Base-by-base conservation (phyloP, 306 rosid species). In the Purshia tridentata region DNA sequence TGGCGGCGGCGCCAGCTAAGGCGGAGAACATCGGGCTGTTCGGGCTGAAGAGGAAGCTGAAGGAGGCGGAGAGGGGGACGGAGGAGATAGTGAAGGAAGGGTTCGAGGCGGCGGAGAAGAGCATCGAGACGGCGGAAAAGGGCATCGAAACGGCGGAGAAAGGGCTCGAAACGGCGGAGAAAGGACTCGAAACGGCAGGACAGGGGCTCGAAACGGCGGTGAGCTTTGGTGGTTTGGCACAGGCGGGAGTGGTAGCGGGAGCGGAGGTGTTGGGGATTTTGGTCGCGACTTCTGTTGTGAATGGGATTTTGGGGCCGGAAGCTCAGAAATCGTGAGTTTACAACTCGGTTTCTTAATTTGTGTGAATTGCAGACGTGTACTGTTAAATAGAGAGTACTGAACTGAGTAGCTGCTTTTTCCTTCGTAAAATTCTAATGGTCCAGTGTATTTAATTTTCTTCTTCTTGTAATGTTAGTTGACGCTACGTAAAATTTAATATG, bases 51-150 rank as follows among this genome's bases (percentile, higher is more conserved):
- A 91, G 85, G 88, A 90, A 77, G 84, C 63, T 91, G 83, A 87
- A 73, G 86, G 87, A 85, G 54, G 96, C 29, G 64, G 97, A 93
- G 77, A 82, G 85, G 72, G 67, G 77, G 42, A 88, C 91, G 41
- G 96, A 93, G 86, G 89, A 67, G 87, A 87, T 89, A 56, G 93
- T 91, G 52, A 86, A 11, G 78, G 97, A 90, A 61, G 93, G 97
- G 0, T 84, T 93, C 63, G 88, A 88, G 18, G 88, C 93, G 16
- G 96, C 91, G 51, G 97, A 89, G 59, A 86, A 79, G 72, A 91
- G 95, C 3, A 41, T 90, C 9, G 85, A 68, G 42, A 2, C 65
- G 75, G 84, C 79, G 15, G 88, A 81, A 60, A 11, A 20, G 44
- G 88, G 83, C 4, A 47, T 85, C 2, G 75, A 29, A 9, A 15